These are phyloP conservation scores for Talaromyces albobiverticillius DNA, from an alignment of 2,329 filamentous ascomycete species.

Conservation along the genomic window DNA sequence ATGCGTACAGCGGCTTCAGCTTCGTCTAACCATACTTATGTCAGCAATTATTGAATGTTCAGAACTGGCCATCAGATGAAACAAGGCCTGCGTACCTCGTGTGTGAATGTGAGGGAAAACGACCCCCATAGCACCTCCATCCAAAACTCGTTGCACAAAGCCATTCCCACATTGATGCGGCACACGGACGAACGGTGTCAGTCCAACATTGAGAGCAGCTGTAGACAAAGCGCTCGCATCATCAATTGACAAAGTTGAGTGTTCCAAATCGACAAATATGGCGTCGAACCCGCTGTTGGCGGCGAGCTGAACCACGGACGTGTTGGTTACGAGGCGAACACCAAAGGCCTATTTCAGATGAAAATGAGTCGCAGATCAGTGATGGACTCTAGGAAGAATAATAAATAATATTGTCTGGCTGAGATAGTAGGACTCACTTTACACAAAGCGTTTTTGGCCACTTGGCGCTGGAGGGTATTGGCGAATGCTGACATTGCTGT, in stretches of 20 bases:
- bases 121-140: constrained; percentile 30
- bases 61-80: too few relatives aligned
- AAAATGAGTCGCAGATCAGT: too few relatives aligned
- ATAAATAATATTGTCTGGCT: too few relatives aligned
- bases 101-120: constrained; percentile 32
- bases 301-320: constrained; percentile 32
- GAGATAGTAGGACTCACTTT: too few relatives aligned
- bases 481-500: too few relatives aligned
- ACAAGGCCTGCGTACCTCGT: too few relatives aligned
- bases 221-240: constrained; percentile 30
- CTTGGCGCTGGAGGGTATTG: too few relatives aligned
- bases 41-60: too few relatives aligned
- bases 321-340: constrained; percentile 28
- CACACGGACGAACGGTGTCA: constrained; percentile 30
- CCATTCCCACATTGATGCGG: constrained; percentile 31
- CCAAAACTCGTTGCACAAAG: constrained; percentile 30
- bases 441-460: too few relatives aligned
- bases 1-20: neutral
- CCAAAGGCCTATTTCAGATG: constrained; percentile 25
- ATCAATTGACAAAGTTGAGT: constrained; percentile 30
- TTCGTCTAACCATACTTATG: too few relatives aligned
- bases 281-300: constrained; percentile 34
- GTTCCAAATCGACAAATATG: constrained; percentile 42
- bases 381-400: too few relatives aligned
- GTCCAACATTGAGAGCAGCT: constrained; percentile 24